Evolutionary conservation across 2,329 filamentous ascomycete genomes (phyloP).

Genomic region (Niveomyces coronatus): DNA sequence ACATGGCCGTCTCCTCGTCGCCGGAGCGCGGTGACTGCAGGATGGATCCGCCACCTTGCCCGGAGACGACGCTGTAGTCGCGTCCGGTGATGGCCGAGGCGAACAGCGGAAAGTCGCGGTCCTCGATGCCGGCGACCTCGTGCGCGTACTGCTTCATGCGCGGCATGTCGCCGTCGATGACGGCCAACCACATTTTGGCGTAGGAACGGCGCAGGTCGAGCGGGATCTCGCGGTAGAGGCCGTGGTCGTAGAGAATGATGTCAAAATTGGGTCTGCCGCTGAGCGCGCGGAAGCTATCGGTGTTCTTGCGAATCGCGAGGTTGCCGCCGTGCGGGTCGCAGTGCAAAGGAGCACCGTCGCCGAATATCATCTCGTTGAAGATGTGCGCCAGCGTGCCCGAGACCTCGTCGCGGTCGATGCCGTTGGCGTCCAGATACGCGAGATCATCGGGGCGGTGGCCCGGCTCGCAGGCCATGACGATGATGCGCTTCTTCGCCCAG

Average conservation of each 20-base stretch:
- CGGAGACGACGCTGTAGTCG: constrained; percentile 70
- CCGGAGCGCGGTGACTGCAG: constrained; percentile 50
- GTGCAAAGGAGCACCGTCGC: constrained; percentile 75
- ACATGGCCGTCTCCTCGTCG: constrained; percentile 80
- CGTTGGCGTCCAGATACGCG: constrained; percentile 70
- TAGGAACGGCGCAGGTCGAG: constrained; percentile 70
- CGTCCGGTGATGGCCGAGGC: constrained; percentile 92
- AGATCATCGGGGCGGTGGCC: constrained; percentile 85
- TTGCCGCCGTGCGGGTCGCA: constrained; percentile 97
- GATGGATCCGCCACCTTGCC: constrained; percentile 45
- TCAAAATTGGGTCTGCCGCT: constrained; percentile 67
- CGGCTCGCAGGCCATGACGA: constrained; percentile 91
- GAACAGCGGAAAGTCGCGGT: constrained; percentile 89
- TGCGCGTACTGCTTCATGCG: constrained; percentile 81
- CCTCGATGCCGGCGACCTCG: constrained; percentile 79
- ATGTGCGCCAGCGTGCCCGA: constrained; percentile 82
- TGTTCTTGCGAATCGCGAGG: constrained; percentile 78
- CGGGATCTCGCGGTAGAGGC: constrained; percentile 88
- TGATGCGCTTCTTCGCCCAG: constrained; percentile 78
- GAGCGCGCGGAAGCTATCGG: constrained; percentile 37
- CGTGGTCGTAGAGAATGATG: constrained; percentile 92
- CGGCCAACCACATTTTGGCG: constrained; percentile 93
- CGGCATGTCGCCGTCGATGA: constrained; percentile 78
- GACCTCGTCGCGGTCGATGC: constrained; percentile 91
- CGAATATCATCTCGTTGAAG: constrained; percentile 99